These are phyloP conservation scores for Annona cherimola DNA, from an alignment of 164 flowering plant genomes.

Conservation along the genomic window DNA sequence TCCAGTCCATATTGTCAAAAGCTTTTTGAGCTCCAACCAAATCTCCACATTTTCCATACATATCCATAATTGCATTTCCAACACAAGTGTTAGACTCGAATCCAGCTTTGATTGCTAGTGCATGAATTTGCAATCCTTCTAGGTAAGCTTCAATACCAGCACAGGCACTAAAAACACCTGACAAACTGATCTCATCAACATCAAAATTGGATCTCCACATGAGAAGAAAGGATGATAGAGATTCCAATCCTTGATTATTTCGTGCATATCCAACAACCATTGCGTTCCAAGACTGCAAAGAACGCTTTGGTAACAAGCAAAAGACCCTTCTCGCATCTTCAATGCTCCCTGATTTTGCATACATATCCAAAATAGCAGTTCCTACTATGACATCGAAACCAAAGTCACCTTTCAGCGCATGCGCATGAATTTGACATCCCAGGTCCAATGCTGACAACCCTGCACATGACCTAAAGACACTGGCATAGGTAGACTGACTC, in stretches of 20 bases:
- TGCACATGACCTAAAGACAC: conserved; percentile 64
- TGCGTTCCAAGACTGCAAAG: conserved; percentile 62
- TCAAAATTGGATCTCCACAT: conserved; percentile 40
- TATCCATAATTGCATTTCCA: conserved; percentile 70
- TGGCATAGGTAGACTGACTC: conserved; percentile 77
- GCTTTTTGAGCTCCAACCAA: conserved; percentile 43
- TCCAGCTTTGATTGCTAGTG: conserved; percentile 42
- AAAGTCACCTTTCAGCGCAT: conserved; percentile 51
- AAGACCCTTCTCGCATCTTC: conserved; percentile 51
- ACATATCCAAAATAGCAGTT: conserved; percentile 83
- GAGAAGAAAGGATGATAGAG: conserved; percentile 40
- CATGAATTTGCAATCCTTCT: conserved; percentile 69
- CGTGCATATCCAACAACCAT: conserved; percentile 55
- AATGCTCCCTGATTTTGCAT: conserved; percentile 55
- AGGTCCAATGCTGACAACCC: conserved; percentile 36
- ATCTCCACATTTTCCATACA: conserved; percentile 80
- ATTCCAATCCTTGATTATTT: conserved; percentile 39
- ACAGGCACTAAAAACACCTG: conserved; percentile 70
- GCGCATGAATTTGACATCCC: conserved; percentile 66
- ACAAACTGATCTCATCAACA: conserved; percentile 59
- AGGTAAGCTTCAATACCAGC: conserved; percentile 37
- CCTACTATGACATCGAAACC: conserved; percentile 57
- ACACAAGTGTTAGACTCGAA: conserved; percentile 47
- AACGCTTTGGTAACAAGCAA: conserved; percentile 35
- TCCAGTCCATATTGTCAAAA: conserved; percentile 52